A percentile compares a stretch with the other conserved stretches of the same genome.
These are phyloP conservation scores for Rauvolfia tetraphylla DNA, from an alignment of 257 asterid genomes.

Conservation along the genomic window DNA sequence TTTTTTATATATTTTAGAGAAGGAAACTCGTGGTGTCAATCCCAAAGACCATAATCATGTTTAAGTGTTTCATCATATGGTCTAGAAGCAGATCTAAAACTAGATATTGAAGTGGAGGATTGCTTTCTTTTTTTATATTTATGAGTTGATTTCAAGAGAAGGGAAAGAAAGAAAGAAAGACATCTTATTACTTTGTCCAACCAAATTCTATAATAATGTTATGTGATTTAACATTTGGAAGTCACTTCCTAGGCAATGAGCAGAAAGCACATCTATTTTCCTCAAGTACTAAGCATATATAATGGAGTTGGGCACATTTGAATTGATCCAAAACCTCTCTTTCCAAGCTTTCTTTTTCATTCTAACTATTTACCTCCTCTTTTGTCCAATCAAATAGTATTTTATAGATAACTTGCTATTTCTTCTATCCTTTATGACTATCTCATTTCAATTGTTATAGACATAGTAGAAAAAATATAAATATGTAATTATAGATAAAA, in stretches of 20 bases:
- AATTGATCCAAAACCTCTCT: slow-evolving; percentile 5
- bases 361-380: not conserved
- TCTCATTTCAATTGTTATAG: no score
- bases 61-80: no score
- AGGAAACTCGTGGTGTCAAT: not conserved
- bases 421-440: no score
- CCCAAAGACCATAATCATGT: not conserved
- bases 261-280: not conserved
- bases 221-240: not conserved
- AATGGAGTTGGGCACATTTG: not conserved
- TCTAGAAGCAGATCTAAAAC: not conserved
- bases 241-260: not conserved
- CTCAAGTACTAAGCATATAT: not conserved
- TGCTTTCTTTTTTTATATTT: not conserved
- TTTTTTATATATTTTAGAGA: no score
- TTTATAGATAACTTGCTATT: not conserved
- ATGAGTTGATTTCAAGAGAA: not conserved
- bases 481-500: no score
- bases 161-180: no score
- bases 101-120: not conserved
- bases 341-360: slow-evolving; percentile 8
- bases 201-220: not conserved
- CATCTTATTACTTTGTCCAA: not conserved
- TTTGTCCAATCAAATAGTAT: not conserved
- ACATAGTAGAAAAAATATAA: no score